phyloP scores from a whole-genome alignment of 768 basidiomycete genomes.

The Candolleomyces eurysporus region DNA sequence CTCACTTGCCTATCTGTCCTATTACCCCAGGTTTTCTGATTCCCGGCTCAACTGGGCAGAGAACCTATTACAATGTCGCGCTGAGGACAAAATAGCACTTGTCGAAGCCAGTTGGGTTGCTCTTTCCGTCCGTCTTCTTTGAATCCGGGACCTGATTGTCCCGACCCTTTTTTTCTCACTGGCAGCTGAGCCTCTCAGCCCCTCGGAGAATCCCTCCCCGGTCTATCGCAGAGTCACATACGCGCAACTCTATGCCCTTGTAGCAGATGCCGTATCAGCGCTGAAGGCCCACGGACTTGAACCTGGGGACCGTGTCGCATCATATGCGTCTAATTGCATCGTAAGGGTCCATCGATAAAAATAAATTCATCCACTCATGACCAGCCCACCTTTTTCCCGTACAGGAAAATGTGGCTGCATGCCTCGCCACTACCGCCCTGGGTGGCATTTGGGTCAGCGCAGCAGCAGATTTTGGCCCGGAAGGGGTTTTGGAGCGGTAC shows the following conservation, averaged over 20 bases:
- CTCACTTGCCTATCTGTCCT: conserved; percentile 7
- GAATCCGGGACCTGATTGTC: conserved; percentile 5
- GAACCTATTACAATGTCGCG: conserved; percentile 68
- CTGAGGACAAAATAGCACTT: conserved; percentile 57
- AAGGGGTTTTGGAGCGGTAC: conserved; percentile 73
- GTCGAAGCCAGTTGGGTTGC: conserved; percentile 63
- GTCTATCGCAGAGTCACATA: conserved; percentile 50
- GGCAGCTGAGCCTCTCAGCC: conserved; percentile 57
- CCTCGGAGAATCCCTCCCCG: conserved; percentile 43
- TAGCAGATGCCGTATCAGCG: conserved; percentile 56
- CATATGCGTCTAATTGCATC: conserved; percentile 78
- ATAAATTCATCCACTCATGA: conserved; percentile 3
- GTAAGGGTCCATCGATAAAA: conserved; percentile 39
- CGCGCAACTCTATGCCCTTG: conserved; percentile 53
- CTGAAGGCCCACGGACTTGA: conserved; percentile 49
- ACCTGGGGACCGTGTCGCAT: conserved; percentile 71
- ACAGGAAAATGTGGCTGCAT: conserved; percentile 68
- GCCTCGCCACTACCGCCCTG: conserved; percentile 65
- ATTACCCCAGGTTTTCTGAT: conserved; percentile 44
- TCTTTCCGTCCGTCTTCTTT: conserved; percentile 14
- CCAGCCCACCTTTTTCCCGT: conserved; percentile 11
- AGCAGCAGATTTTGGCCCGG: conserved; percentile 79
- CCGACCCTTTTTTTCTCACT: conserved; percentile 18
- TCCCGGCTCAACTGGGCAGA: conserved; percentile 78
- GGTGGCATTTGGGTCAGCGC: conserved; percentile 85